These are phyloP conservation scores for Melaleuca alternifolia DNA, from an alignment of 345 rosid genomes.

Conservation along the genomic window DNA sequence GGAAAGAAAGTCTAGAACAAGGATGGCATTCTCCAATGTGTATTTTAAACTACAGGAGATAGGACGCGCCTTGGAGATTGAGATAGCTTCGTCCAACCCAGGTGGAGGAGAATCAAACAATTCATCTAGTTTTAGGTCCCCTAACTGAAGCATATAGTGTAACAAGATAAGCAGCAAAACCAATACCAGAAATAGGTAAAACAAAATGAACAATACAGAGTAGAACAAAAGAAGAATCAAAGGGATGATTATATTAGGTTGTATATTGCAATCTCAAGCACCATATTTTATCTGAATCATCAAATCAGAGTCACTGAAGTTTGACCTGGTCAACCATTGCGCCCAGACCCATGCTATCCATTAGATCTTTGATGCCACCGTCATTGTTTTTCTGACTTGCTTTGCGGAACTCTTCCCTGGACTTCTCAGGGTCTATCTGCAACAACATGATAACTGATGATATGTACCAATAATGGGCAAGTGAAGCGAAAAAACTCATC, in stretches of 20 bases:
- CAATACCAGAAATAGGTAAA: not conserved
- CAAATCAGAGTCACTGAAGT: not conserved
- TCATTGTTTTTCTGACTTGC: conserved; percentile 26
- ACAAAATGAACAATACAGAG: not conserved
- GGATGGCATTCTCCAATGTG: not conserved
- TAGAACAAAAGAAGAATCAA: not conserved
- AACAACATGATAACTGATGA: not conserved
- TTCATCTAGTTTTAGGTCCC: conserved; percentile 66
- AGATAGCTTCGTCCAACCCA: conserved; percentile 65
- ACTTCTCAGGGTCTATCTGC: conserved; percentile 59
- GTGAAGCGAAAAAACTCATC: not conserved
- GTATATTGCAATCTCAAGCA: not conserved
- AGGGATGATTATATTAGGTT: not conserved
- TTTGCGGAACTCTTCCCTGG: conserved; percentile 42
- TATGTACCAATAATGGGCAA: not conserved
- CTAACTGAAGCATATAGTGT: conserved; percentile 23
- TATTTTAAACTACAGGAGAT: not conserved
- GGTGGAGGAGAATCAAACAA: conserved; percentile 65
- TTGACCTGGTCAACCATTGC: conserved; percentile 67
- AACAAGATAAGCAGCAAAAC: not conserved
- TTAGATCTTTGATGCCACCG: conserved; percentile 41
- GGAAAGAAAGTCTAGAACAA: conserved; percentile 6
- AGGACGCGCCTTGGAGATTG: conserved; percentile 59
- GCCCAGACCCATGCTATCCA: conserved; percentile 77
- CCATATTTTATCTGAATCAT: not conserved